phyloP scores from a whole-genome alignment of 2,329 filamentous ascomycete genomes.

The Xylariaceae sp. region DNA sequence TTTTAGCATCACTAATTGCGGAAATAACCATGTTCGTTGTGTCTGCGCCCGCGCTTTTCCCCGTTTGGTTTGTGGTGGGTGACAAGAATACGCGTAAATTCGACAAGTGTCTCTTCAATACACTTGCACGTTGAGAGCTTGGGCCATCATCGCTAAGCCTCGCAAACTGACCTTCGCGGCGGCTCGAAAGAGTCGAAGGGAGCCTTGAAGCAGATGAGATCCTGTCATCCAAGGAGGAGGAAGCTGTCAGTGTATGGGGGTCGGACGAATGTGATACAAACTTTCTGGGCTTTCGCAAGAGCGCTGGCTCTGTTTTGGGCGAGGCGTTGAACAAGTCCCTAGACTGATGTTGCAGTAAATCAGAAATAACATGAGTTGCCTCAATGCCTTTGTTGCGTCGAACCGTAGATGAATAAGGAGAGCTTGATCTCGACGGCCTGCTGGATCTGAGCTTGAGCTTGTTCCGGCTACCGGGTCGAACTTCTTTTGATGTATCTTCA shows the following conservation, averaged over 20 bases:
- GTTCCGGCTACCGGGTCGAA: conserved; percentile 13
- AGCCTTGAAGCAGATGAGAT: conserved; percentile 5
- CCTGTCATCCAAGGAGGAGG: conserved; percentile 1
- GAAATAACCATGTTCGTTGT: conserved; percentile 3
- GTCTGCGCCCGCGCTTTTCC: neutral
- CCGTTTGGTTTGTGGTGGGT: conserved; percentile 1
- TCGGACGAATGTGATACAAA: conserved; percentile 7
- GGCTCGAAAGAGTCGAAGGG: conserved; percentile 3
- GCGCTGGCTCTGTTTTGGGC: conserved; percentile 15
- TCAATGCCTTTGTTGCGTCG: conserved; percentile 19
- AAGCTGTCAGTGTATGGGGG: conserved; percentile 4
- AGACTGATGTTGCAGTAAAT: conserved; percentile 20
- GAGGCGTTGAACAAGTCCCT: conserved; percentile 27
- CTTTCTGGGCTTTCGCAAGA: conserved; percentile 16
- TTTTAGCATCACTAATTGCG: too few species aligned
- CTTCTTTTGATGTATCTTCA: conserved; percentile 2
- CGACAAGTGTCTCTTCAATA: conserved; percentile 26
- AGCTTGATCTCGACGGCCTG: conserved; percentile 15
- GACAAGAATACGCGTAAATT: conserved; percentile 24
- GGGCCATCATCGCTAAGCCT: conserved; percentile 6
- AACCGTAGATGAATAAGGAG: conserved; percentile 22
- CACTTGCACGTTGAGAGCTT: conserved; percentile 13
- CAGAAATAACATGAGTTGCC: conserved; percentile 13
- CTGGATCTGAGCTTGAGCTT: conserved; percentile 27
- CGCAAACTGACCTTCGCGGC: conserved; percentile 8